Evolutionary conservation across 106 monocot genomes (phyloP).

Genomic region (Dendrobium nobile): DNA sequence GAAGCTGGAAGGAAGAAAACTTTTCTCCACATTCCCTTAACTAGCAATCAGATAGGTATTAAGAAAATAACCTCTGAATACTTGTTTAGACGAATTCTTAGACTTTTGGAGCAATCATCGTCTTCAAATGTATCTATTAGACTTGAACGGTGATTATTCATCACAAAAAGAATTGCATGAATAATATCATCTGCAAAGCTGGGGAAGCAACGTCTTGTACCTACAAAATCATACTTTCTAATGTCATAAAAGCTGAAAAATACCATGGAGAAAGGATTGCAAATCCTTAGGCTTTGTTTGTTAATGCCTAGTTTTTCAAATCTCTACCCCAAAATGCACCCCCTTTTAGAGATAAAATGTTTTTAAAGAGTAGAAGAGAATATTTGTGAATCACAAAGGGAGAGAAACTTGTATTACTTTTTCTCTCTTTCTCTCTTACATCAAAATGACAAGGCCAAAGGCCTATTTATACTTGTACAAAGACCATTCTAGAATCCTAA

Average conservation of each 20-base stretch:
- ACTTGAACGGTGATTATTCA: slow-evolving; percentile 16
- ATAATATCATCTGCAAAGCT: slow-evolving; percentile 40
- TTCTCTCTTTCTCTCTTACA: too few relatives aligned
- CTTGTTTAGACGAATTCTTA: slow-evolving; percentile 50
- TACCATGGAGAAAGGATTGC: background rate
- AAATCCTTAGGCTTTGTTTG: background rate
- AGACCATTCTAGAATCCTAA: too few relatives aligned
- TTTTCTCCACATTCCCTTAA: too few relatives aligned
- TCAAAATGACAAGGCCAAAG: too few relatives aligned
- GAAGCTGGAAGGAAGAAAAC: background rate
- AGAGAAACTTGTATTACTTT: too few relatives aligned
- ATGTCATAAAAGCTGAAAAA: background rate
- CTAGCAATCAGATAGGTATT: background rate
- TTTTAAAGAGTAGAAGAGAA: too few relatives aligned
- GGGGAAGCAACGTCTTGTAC: slow-evolving; percentile 29
- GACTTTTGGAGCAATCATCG: slow-evolving; percentile 20
- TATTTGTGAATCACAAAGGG: too few relatives aligned
- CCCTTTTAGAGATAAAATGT: too few relatives aligned
- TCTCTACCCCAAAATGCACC: too few relatives aligned
- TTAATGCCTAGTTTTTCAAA: background rate
- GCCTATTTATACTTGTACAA: too few relatives aligned
- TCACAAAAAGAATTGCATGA: slow-evolving; percentile 27
- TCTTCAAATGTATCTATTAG: slow-evolving; percentile 15
- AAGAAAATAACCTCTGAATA: slow-evolving; percentile 47
- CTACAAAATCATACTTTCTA: slow-evolving; percentile 21